Evolutionary conservation across 2,329 filamentous ascomycete species (phyloP).

Genomic region (Fusarium metavorans): DNA sequence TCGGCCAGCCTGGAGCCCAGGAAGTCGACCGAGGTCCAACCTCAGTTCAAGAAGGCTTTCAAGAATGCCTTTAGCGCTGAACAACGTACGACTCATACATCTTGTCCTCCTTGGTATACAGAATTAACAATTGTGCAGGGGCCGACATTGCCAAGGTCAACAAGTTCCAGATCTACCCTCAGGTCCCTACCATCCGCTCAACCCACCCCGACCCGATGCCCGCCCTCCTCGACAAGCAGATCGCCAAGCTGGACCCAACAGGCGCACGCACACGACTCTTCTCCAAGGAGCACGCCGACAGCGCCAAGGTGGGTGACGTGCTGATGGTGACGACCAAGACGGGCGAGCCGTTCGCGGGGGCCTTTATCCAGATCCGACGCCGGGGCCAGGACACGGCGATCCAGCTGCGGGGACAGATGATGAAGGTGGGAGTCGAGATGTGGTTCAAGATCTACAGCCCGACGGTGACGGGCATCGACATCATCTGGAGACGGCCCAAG

Average conservation of each 20-base stretch:
- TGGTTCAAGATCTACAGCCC: constrained; percentile 97
- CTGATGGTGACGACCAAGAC: constrained; percentile 85
- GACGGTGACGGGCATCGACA: constrained; percentile 89
- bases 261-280: constrained; percentile 87
- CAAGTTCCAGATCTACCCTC: constrained; percentile 66
- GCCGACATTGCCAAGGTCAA: constrained; percentile 50
- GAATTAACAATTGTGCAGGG: constrained; percentile 43
- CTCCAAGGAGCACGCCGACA: constrained; percentile 79
- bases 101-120: neutral
- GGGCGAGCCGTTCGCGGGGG: constrained; percentile 90
- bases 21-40: constrained; percentile 22
- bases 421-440: constrained; percentile 92
- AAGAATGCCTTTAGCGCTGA: constrained; percentile 46
- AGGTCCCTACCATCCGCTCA: constrained; percentile 66
- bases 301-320: constrained; percentile 88
- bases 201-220: constrained; percentile 76
- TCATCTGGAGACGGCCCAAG: constrained; percentile 88
- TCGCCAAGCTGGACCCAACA: constrained; percentile 83
- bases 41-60: constrained; percentile 24
- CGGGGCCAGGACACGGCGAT: constrained; percentile 92
- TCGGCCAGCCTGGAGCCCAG: constrained; percentile 49
- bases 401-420: constrained; percentile 86
- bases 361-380: constrained; percentile 87
- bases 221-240: constrained; percentile 75
- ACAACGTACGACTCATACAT: constrained; percentile 49